Percentiles rank a stretch among this genome's conserved stretches.
phyloP scores from a whole-genome alignment of 345 rosid genomes.

The Draba incana region DNA sequence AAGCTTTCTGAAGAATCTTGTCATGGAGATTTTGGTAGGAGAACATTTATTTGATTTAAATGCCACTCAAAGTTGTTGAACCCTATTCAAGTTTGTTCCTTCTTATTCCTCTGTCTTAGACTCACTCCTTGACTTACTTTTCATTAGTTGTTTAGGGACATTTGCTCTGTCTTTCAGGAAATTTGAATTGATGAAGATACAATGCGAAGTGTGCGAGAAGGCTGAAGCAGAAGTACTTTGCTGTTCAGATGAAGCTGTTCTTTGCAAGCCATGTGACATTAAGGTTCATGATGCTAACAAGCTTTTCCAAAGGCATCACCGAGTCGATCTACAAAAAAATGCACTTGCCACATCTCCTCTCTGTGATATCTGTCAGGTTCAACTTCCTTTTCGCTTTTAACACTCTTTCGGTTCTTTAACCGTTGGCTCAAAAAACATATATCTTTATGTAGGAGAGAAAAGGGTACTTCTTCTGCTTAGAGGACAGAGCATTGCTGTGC shows the following conservation, averaged over 20 bases:
- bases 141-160: neutral
- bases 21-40: conserved; percentile 23
- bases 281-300: conserved; percentile 48
- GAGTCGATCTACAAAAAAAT: conserved; percentile 37
- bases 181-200: conserved; percentile 42
- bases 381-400: neutral
- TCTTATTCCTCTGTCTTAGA: conserved; percentile 22
- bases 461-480: conserved; percentile 48
- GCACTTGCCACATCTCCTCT: conserved; percentile 33
- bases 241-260: conserved; percentile 50
- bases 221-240: conserved; percentile 52
- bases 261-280: conserved; percentile 49
- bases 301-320: conserved; percentile 41
- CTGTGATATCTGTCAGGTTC: conserved; percentile 48
- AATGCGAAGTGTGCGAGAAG: conserved; percentile 46
- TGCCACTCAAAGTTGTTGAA: conserved; percentile 44
- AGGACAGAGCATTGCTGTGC: conserved; percentile 50
- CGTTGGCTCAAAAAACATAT: neutral
- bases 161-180: neutral
- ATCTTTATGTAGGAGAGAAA: conserved; percentile 32
- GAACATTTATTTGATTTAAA: conserved; percentile 36
- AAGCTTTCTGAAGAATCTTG: conserved; percentile 27
- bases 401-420: neutral
- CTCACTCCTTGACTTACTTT: conserved; percentile 9
- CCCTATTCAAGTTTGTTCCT: conserved; percentile 33